Evolutionary conservation across 768 basidiomycete genomes (phyloP).

Genomic region (Candolleomyces eurysporus): DNA sequence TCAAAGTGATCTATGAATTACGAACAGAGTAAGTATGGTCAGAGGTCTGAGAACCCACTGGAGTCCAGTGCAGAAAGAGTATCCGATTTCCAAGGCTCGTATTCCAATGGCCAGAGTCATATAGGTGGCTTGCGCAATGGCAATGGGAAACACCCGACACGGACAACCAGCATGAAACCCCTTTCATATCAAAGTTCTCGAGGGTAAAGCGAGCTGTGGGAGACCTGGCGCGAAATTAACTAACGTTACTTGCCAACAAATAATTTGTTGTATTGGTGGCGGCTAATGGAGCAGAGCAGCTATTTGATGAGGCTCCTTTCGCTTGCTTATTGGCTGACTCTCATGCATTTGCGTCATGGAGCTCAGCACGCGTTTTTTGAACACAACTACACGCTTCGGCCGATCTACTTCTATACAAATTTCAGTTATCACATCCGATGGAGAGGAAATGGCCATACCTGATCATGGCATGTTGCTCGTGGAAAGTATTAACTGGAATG

Average conservation of each 20-base stretch:
- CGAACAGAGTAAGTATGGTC: too few species aligned
- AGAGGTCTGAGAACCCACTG: background rate
- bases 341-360: background rate
- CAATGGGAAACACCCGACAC: too few species aligned
- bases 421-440: background rate
- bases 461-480: slow-evolving; percentile 41
- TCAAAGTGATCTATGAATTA: too few species aligned
- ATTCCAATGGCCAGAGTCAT: too few species aligned
- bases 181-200: too few species aligned
- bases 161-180: too few species aligned
- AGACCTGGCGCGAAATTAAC: too few species aligned
- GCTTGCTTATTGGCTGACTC: too few species aligned
- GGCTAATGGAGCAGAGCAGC: background rate
- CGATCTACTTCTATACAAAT: slow-evolving; percentile 32
- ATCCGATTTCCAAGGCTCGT: too few species aligned
- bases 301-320: background rate
- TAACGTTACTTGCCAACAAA: too few species aligned
- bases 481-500: slow-evolving; percentile 56
- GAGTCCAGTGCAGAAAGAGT: too few species aligned
- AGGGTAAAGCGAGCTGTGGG: background rate
- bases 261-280: background rate
- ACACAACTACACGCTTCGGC: slow-evolving; percentile 63
- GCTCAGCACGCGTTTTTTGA: slow-evolving; percentile 26
- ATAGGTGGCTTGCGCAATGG: too few species aligned
- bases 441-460: background rate